Evolutionary conservation across 441 rosid genomes (phyloP), one percentile per base, ranked within the genome.

Genomic region (Populus hybrid): DNA sequence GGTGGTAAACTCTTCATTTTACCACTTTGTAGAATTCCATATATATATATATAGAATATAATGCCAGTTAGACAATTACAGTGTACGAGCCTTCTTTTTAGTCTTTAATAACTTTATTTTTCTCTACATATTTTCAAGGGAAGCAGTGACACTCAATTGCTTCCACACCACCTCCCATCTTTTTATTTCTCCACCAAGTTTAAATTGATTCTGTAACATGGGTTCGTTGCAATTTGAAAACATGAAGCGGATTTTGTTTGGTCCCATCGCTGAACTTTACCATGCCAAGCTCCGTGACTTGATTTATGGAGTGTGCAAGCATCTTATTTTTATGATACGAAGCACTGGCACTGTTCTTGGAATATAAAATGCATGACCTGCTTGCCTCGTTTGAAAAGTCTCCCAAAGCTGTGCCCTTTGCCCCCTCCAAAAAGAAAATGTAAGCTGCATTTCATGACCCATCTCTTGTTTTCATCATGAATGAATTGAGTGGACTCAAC

Each of bases 1-100:
- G 83, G 83, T 70, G 70, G 68, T 67, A 75, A 20, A 76, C 35
- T 73, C 80, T 76, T 61, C 35, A 16, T 82, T 82, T 85, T 82
- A 77, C 83, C 78, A n/a, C 80, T 82, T 70, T 81, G 68, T 74
- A 73, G 16, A 64, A 36, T 10, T 66, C 68, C 64, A 30, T 30
- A 30, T 30, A 28, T 28, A 28, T 28, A 28, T 30, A 72, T 59
- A 59, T 18, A 20, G 6, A 6, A 34, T 67, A 57, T 20, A 74
- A 61, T 73, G 73, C 74, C 68, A 73, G 73, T 35, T 78, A 4
- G 28, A 30, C 67, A 36, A 26, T 40, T 26, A 24, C 26, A 0
- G 7, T 65, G 67, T 30, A 30, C 32, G 4, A 30, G 32, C 32
- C 32, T 30, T 30, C 32, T 30, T 30, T 30, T 30, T 3, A 30